Evolutionary conservation across 1,284 basidiomycete species (phyloP), one percentile per base, ranked within the genome.

Genomic region (Peniophora sp.): DNA sequence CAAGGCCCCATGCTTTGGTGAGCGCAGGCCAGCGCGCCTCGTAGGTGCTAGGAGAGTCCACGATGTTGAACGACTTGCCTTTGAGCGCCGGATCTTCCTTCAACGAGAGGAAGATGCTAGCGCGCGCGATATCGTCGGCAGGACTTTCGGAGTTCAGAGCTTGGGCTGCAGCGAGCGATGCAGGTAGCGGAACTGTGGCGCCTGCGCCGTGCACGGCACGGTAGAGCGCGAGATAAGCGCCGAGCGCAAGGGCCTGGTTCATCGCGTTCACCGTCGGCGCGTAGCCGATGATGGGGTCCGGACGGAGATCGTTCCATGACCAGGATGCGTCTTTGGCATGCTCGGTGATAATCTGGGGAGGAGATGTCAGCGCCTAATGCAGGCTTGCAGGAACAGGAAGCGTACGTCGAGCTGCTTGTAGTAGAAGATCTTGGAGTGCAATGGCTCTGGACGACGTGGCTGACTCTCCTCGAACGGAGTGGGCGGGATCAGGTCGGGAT

Each of bases 261-360:
- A 50, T 50, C 19, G 49, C 43, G 32, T 44, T 50, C 16, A n/a
- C 22, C 24, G 39, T 50, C 10, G 49, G 49, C n/a, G 49, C 49
- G 32, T 39, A 50, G 41, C 49, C 49, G 25, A 50, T n/a, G 41
- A 50, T 50, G 41, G 24, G 24, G 44, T 50, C 49, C 23, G 49
- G 49, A 27, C 49, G 43, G 43, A 50, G 16, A 14, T 50, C 49
- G 17, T 32, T 50, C 39, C 39, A 50, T 6, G 19, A 47, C 49
- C 49, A 50, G 17, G 49, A 27, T 14, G 49, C 23, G 49, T 23
- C 41, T 25, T 34, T 27, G 8, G 49, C 39, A 23, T 45, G 38
- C 16, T 32, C 25, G 24, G 49, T 41, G 23, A 50, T 45, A 20
- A 45, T 45, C 44, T 45, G 24, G 5, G 20, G 19, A 24, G 5